Evolutionary conservation across 2,329 filamentous ascomycete genomes (phyloP).

Genomic region (Colletotrichum camelliae): DNA sequence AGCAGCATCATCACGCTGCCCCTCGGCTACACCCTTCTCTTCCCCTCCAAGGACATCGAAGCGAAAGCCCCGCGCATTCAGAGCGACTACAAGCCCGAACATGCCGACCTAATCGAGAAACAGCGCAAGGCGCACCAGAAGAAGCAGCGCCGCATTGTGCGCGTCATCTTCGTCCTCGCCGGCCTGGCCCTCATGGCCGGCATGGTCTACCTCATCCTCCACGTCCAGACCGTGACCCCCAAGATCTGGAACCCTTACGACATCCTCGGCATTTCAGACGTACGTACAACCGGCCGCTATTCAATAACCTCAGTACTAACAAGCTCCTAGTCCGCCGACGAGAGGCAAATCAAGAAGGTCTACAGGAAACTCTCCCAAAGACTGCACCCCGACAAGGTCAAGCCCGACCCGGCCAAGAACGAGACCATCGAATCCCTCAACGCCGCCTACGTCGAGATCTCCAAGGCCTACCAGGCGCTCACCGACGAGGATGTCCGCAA

Average conservation of each 20-base stretch:
- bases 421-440: conserved; percentile 86
- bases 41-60: conserved; percentile 77
- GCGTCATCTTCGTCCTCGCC: conserved; percentile 73
- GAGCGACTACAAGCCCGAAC: conserved; percentile 78
- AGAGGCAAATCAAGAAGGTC: conserved; percentile 90
- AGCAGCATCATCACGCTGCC: conserved; percentile 87
- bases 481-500: conserved; percentile 97
- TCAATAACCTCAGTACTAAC: background rate
- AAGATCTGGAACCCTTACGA: conserved; percentile 98
- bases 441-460: conserved; percentile 89
- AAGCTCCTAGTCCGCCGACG: conserved; percentile 68
- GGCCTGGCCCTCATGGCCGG: conserved; percentile 87
- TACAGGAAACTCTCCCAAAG: conserved; percentile 88
- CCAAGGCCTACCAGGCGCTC: conserved; percentile 96
- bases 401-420: conserved; percentile 84
- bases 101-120: conserved; percentile 82
- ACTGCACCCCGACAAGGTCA: conserved; percentile 92
- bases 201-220: conserved; percentile 90
- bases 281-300: conserved; percentile 43
- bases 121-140: conserved; percentile 88
- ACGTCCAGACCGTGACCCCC: conserved; percentile 72
- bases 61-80: conserved; percentile 83
- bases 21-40: conserved; percentile 86
- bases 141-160: conserved; percentile 87
- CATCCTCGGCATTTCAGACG: conserved; percentile 85